These are phyloP conservation scores for Aspergillus pseudotamarii DNA, from an alignment of 2,329 filamentous ascomycete genomes.

Conservation along the genomic window DNA sequence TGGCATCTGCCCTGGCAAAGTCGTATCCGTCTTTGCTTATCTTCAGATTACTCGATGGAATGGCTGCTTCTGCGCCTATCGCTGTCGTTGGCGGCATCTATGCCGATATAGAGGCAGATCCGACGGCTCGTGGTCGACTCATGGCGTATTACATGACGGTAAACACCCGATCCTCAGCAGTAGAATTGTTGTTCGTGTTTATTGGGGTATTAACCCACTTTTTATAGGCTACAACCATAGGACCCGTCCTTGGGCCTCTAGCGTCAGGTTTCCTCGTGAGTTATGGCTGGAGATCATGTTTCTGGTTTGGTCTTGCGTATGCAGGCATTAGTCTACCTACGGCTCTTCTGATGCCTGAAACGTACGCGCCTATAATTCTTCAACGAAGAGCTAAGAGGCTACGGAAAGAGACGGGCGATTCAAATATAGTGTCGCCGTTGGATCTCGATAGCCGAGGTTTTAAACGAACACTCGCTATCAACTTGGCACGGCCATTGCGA, in stretches of 20 bases:
- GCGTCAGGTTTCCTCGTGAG: not conserved
- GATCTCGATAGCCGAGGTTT: not conserved
- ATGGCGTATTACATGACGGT: conserved; percentile 49
- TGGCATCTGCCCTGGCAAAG: conserved; percentile 48
- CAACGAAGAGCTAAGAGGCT: not conserved
- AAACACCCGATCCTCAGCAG: conserved; percentile 1
- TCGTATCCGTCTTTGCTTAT: conserved; percentile 45
- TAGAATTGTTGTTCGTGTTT: not conserved
- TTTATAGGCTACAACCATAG: not conserved
- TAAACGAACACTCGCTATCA: not conserved
- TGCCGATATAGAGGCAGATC: conserved; percentile 52
- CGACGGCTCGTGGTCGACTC: conserved; percentile 43
- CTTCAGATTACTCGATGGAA: conserved; percentile 51
- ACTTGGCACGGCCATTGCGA: not conserved
- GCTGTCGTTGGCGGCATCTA: conserved; percentile 50
- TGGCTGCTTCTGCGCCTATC: conserved; percentile 49
- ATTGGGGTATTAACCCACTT: not conserved
- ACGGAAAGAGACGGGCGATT: conserved; percentile 2
- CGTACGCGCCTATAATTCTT: conserved; percentile 4
- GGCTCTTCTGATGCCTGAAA: conserved; percentile 2
- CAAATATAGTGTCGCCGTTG: not conserved
- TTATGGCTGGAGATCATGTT: not conserved
- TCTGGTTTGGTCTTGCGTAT: not conserved
- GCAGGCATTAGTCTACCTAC: not conserved
- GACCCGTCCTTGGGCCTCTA: conserved; percentile 1